Conservation (phyloP, 2,329 filamentous ascomycete genomes). For the Tothia fuscella region DNA sequence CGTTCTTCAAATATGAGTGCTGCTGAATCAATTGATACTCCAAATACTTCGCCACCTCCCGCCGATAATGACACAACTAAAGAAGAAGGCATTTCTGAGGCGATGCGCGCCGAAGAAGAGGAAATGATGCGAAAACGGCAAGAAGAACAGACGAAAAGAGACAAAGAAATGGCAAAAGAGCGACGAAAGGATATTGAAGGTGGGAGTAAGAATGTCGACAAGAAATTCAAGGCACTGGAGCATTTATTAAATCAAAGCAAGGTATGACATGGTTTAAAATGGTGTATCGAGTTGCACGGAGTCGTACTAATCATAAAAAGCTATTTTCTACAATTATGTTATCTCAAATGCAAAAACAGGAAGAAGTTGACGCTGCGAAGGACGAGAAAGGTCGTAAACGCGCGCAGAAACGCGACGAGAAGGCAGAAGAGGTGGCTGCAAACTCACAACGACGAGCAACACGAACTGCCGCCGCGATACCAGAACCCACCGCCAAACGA, state of each 20-base stretch:
- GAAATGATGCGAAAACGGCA: constrained; percentile 30
- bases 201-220: constrained; percentile 33
- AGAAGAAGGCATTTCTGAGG: constrained; percentile 15
- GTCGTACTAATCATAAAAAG: constrained; percentile 13
- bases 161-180: constrained; percentile 31
- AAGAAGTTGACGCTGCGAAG: constrained; percentile 34
- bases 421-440: constrained; percentile 34
- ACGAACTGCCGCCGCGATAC: constrained; percentile 19
- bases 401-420: constrained; percentile 33
- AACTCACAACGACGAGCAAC: constrained; percentile 35
- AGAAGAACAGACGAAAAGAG: constrained; percentile 33
- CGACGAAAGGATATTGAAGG: constrained; percentile 35
- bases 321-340: constrained; percentile 41
- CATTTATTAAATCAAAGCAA: constrained; percentile 42
- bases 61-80: neutral
- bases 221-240: constrained; percentile 40
- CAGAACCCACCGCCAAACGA: constrained; percentile 9
- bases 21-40: constrained; percentile 1
- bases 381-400: constrained; percentile 34
- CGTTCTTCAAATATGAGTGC: constrained; percentile 4
- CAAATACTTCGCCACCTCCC: constrained; percentile 10
- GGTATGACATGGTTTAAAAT: constrained; percentile 17
- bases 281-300: neutral
- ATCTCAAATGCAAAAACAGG: constrained; percentile 39
- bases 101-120: constrained; percentile 35